These are phyloP conservation scores for Spongiforma sp. DNA, from an alignment of 1,284 basidiomycete genomes.

Conservation along the genomic window DNA sequence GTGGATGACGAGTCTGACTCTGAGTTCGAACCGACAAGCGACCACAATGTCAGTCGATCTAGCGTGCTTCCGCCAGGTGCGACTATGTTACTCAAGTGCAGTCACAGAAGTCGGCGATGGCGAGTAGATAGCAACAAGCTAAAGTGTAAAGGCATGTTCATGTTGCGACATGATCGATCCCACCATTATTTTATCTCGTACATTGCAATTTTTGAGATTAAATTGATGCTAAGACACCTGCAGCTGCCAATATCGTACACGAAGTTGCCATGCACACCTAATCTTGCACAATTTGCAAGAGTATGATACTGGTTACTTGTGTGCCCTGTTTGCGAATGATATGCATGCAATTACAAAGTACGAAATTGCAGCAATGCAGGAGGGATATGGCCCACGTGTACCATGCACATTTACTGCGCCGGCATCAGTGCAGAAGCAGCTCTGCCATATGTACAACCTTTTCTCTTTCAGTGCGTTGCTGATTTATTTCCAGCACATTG, in stretches of 20 bases:
- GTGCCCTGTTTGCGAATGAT: slow-evolving; percentile 21
- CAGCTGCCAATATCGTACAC: neutral
- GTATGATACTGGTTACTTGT: slow-evolving; percentile 18
- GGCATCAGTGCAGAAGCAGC: slow-evolving; percentile 20
- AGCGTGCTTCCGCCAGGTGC: neutral
- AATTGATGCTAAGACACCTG: neutral
- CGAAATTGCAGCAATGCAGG: slow-evolving; percentile 3
- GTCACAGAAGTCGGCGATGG: neutral
- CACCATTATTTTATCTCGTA: slow-evolving; percentile 4
- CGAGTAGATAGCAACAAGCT: neutral
- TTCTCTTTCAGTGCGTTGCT: neutral
- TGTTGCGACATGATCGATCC: neutral
- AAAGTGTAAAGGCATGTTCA: slow-evolving; percentile 4
- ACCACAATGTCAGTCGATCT: neutral
- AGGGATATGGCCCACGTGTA: slow-evolving; percentile 27
- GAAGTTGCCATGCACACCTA: neutral
- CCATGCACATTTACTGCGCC: slow-evolving; percentile 23
- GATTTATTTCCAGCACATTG: slow-evolving; percentile 21
- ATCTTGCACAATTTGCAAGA: slow-evolving; percentile 3
- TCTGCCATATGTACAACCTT: neutral
- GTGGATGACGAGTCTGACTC: neutral
- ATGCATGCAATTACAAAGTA: neutral
- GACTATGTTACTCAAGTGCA: neutral
- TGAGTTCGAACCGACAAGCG: neutral
- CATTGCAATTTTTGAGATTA: neutral